Conservation (phyloP, 2,329 filamentous ascomycete species). For the Exserohilum turcica region DNA sequence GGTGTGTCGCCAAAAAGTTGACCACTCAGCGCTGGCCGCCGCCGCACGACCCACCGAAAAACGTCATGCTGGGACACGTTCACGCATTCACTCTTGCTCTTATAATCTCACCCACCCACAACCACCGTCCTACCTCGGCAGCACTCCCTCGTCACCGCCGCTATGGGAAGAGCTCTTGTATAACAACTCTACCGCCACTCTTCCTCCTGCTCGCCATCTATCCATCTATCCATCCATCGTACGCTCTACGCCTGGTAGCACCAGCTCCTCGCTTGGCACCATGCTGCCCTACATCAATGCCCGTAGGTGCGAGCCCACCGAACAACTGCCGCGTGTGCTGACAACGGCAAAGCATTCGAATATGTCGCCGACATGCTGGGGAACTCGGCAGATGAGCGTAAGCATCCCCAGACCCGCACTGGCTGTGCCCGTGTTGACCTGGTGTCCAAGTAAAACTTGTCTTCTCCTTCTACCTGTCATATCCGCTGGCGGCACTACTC, state of each 20-base stretch:
- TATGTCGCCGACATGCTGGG: conserved; percentile 63
- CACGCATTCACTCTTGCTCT: too few relatives aligned
- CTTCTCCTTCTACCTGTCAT: conserved; percentile 86
- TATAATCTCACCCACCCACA: conserved; percentile 13
- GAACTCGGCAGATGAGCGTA: conserved; percentile 69
- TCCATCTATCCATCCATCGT: neutral
- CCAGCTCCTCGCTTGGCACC: conserved; percentile 11
- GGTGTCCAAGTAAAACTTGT: conserved; percentile 82
- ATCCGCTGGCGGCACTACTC: conserved; percentile 83
- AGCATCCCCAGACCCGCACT: conserved; percentile 21
- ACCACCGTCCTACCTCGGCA: neutral
- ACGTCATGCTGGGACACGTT: conserved; percentile 21
- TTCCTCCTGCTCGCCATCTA: neutral
- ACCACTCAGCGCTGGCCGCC: conserved; percentile 10
- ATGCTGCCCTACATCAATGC: conserved; percentile 70
- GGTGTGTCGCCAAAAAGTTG: conserved; percentile 1
- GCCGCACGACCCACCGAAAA: conserved; percentile 16
- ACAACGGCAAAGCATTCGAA: conserved; percentile 59
- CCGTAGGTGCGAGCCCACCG: conserved; percentile 53
- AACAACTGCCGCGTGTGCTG: neutral
- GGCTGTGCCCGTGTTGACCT: conserved; percentile 14
- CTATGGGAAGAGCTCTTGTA: conserved; percentile 21
- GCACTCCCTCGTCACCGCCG: neutral
- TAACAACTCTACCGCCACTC: conserved; percentile 11
- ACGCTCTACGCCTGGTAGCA: neutral